phyloP scores from a whole-genome alignment of 83 land plant species.

The Thuja plicata region DNA sequence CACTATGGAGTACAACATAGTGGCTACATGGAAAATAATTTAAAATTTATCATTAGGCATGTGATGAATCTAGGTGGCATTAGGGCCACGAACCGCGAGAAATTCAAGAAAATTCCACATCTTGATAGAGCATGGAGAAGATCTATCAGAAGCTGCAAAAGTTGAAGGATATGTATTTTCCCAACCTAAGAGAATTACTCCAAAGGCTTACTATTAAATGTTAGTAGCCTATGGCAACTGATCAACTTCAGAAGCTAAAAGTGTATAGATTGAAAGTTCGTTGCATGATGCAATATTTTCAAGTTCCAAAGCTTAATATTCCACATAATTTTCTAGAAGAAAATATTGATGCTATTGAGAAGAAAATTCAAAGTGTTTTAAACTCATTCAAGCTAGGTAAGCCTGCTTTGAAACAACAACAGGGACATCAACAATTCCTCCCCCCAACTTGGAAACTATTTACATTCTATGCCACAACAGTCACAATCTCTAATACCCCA shows the following conservation, averaged over 20 bases:
- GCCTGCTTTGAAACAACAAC: conserved; percentile 16
- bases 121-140: no score
- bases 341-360: conserved; percentile 41
- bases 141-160: no score
- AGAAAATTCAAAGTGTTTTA: conserved; percentile 36
- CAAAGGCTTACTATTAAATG: no score
- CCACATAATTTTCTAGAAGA: conserved; percentile 41
- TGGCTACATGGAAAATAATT: no score
- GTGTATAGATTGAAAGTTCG: conserved; percentile 33
- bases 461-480: conserved; percentile 20
- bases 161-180: no score
- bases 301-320: conserved; percentile 26
- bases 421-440: conserved; percentile 12
- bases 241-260: conserved; percentile 36
- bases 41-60: no score
- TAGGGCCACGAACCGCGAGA: no score
- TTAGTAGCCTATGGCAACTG: conserved; percentile 13
- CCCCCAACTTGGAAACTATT: neutral
- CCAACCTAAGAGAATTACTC: no score
- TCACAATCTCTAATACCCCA: conserved; percentile 22
- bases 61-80: no score
- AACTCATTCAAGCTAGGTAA: conserved; percentile 31
- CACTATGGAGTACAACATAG: no score
- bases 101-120: no score
- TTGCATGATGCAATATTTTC: conserved; percentile 30